A percentile compares a stretch with the other conserved stretches of the same genome.
phyloP scores from a whole-genome alignment of 2,329 filamentous ascomycete species.

The Phaeosphaeria sp. region DNA sequence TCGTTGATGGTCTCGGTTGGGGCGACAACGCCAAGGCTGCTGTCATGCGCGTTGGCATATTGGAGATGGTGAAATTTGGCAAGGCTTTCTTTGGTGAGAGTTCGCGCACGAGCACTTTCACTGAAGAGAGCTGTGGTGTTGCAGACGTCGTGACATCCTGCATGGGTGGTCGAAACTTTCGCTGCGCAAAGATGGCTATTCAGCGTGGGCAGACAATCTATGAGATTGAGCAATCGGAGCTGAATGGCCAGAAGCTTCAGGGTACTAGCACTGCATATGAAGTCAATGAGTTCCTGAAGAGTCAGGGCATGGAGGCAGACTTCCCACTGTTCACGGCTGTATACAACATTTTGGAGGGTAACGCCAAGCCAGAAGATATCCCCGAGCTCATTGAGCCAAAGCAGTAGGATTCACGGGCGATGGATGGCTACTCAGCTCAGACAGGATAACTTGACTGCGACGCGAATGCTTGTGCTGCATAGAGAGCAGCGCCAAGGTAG shows the following conservation, averaged over 20 bases:
- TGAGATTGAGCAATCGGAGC: slow-evolving; percentile 85
- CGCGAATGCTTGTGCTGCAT: not conserved
- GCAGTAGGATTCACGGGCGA: slow-evolving; percentile 11
- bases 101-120: slow-evolving; percentile 84
- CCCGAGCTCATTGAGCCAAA: slow-evolving; percentile 65
- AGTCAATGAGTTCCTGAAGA: slow-evolving; percentile 86
- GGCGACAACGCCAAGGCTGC: slow-evolving; percentile 99
- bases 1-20: slow-evolving; percentile 94
- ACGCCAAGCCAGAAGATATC: slow-evolving; percentile 79
- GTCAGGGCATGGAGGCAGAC: slow-evolving; percentile 75
- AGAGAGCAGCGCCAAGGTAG: not conserved
- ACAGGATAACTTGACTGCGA: not conserved
- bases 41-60: slow-evolving; percentile 92
- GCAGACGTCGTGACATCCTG: slow-evolving; percentile 96
- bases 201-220: slow-evolving; percentile 79
- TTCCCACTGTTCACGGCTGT: slow-evolving; percentile 95
- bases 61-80: slow-evolving; percentile 97
- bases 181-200: slow-evolving; percentile 87
- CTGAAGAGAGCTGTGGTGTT: slow-evolving; percentile 94
- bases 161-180: slow-evolving; percentile 90
- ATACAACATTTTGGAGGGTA: slow-evolving; percentile 77
- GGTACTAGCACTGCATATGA: slow-evolving; percentile 91
- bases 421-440: slow-evolving; percentile 1
- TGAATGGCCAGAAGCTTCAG: slow-evolving; percentile 97
- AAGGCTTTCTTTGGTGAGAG: slow-evolving; percentile 89